Base-by-base conservation (phyloP, 2,329 filamentous ascomycete species). In the Aureobasidium namibiae region DNA sequence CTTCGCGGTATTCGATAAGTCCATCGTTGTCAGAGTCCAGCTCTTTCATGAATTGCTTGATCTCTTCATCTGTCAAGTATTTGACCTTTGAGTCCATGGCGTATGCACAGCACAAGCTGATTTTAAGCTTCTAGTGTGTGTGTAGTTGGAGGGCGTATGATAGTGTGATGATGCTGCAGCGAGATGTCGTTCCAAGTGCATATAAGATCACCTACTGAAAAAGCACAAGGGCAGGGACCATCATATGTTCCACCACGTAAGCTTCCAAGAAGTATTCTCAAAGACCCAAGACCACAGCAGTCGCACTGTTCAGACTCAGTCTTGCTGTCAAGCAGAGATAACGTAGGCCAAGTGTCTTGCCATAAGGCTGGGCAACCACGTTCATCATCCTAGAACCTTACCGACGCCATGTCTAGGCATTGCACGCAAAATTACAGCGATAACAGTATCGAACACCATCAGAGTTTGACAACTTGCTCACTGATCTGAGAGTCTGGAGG, bases 1-100 rank as follows among this genome's bases (percentile, higher is more conserved):
- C 65, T 63, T 83, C 80, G 56, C 67, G 67, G 64, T 81, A 82
- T 59, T 78, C 76, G 60, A 83, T 78, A 63, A 70, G 71, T 13
- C 80, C 80, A 66, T 83, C 76, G 21, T 73, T 72, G 61, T 82
- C 74, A 62, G 74, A 73, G 64, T 83, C 80, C 3, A 84, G 69
- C 31, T 79, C 77, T 60, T 81, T 72, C 41, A 83, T 70, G 56
- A 84, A 83, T 4, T 72, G 66, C 7, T 76, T 68, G 48, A 83
- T 79, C 64, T 83, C 80, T 34, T 53, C 49, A 10, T 53, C 7
- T 77, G 67, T 73, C 46, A 79, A 70, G 48, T 49, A 56, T 29
- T 64, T 61, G 36, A 36, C 16, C 4, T 60, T 36, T 7, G 59
- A 23, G 14, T 53, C 52, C 59, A 60, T 60, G 9, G 18, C 6